Evolutionary conservation across 768 basidiomycete genomes (phyloP).

Genomic region (Termitomyces sp.): DNA sequence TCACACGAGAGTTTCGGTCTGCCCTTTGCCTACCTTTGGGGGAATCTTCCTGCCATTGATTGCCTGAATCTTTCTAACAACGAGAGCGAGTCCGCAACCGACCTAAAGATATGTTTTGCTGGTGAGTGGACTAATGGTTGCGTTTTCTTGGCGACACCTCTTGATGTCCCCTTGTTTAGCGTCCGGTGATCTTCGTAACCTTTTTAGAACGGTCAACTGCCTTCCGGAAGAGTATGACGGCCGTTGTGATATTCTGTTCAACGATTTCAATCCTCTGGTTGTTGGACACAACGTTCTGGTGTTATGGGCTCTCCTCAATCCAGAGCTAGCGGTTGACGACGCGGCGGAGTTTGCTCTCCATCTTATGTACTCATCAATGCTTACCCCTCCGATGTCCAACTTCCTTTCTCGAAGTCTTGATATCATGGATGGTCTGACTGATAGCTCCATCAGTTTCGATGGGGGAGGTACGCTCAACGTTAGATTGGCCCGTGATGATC

Average conservation of each 20-base stretch:
- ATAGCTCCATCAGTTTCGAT: constrained; percentile 15
- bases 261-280: constrained; percentile 18
- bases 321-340: constrained; percentile 18
- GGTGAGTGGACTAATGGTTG: constrained; percentile 10
- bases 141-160: neutral
- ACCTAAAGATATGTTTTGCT: constrained; percentile 23
- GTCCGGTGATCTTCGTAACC: constrained; percentile 1
- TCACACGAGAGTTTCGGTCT: constrained; percentile 5
- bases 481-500: constrained; percentile 10
- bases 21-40: constrained; percentile 14
- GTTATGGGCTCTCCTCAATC: constrained; percentile 21
- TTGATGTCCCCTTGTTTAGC: constrained; percentile 10
- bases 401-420: constrained; percentile 19
- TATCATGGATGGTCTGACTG: constrained; percentile 14
- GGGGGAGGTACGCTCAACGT: constrained; percentile 20
- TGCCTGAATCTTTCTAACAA: constrained; percentile 20
- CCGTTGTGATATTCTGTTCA: constrained; percentile 19
- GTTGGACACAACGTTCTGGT: constrained; percentile 19
- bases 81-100: constrained; percentile 11
- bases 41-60: constrained; percentile 25
- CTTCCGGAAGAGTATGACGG: constrained; percentile 19
- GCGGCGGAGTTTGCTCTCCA: constrained; percentile 27
- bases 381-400: constrained; percentile 19
- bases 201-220: constrained; percentile 14
- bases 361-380: constrained; percentile 29